Evolutionary conservation across 73 alveolate genomes (phyloP).

Genomic region (Tetrahymena malaccensis): DNA sequence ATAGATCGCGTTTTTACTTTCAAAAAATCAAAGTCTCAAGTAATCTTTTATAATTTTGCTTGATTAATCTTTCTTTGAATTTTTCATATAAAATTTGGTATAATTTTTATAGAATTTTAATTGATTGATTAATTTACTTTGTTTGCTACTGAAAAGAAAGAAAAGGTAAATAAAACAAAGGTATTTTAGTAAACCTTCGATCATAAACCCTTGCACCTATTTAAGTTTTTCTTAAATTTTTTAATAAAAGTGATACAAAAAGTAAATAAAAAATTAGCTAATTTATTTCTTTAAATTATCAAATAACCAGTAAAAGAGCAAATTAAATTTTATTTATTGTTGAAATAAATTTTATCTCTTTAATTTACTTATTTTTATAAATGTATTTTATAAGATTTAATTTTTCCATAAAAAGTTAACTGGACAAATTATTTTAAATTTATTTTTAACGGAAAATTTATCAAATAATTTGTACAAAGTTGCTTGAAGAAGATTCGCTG

Average conservation of each 20-base stretch:
- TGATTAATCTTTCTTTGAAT: neutral
- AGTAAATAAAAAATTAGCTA: too few species aligned
- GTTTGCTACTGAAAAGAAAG: neutral
- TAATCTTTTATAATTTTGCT: neutral
- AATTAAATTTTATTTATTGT: too few species aligned
- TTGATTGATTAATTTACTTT: too few species aligned
- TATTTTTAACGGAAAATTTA: neutral
- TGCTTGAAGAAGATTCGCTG: too few species aligned
- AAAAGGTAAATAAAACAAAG: neutral
- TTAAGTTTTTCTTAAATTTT: neutral
- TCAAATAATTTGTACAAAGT: too few species aligned
- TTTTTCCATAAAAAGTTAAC: neutral
- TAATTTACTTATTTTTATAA: too few species aligned
- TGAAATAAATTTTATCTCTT: neutral
- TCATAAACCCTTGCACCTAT: neutral
- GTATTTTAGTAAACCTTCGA: too few species aligned
- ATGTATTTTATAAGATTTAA: too few species aligned
- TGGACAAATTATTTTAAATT: neutral
- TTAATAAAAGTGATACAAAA: neutral
- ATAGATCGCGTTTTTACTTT: neutral
- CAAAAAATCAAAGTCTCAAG: neutral
- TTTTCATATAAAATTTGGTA: neutral
- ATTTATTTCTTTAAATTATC: neutral
- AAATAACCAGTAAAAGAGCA: neutral
- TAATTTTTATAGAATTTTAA: neutral